Conservation (phyloP, 371 early-diverging fungal species). For the Mortierella sp. region DNA sequence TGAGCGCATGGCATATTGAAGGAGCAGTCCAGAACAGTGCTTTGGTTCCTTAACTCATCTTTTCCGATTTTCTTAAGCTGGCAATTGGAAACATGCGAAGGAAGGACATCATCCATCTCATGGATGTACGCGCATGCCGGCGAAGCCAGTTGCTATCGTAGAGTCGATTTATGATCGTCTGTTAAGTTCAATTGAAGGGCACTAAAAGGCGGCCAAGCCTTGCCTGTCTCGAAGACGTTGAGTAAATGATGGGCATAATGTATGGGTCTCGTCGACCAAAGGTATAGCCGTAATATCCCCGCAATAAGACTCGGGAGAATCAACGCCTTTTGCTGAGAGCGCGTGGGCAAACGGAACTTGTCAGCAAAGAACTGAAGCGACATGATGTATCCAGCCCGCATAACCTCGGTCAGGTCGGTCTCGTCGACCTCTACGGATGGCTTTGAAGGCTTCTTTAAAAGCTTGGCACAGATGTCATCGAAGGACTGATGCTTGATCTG, state of each 20-base stretch:
- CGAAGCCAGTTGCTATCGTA: slow-evolving; percentile 69
- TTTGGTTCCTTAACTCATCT: slow-evolving; percentile 64
- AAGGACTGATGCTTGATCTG: too few species aligned
- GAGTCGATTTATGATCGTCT: too few species aligned
- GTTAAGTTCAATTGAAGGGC: slow-evolving; percentile 16
- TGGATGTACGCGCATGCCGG: slow-evolving; percentile 68
- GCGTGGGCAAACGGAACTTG: slow-evolving; percentile 61
- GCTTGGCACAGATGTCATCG: slow-evolving; percentile 58
- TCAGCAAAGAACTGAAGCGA: slow-evolving; percentile 70
- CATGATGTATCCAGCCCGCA: slow-evolving; percentile 68
- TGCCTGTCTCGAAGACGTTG: background rate
- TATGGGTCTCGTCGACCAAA: slow-evolving; percentile 50
- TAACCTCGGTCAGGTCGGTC: slow-evolving; percentile 54
- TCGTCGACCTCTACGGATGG: slow-evolving; percentile 1
- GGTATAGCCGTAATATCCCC: slow-evolving; percentile 72
- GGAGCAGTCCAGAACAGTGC: slow-evolving; percentile 75
- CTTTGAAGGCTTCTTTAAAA: slow-evolving; percentile 50
- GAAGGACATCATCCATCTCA: slow-evolving; percentile 73
- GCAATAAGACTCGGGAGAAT: slow-evolving; percentile 68
- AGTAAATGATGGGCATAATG: background rate
- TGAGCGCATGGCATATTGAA: slow-evolving; percentile 95
- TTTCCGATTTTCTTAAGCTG: slow-evolving; percentile 62
- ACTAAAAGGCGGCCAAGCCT: slow-evolving; percentile 1
- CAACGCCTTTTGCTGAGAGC: slow-evolving; percentile 57
- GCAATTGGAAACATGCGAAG: slow-evolving; percentile 65